Base-by-base conservation (phyloP, 257 asterid species). In the Fraxinus cuspidata region DNA sequence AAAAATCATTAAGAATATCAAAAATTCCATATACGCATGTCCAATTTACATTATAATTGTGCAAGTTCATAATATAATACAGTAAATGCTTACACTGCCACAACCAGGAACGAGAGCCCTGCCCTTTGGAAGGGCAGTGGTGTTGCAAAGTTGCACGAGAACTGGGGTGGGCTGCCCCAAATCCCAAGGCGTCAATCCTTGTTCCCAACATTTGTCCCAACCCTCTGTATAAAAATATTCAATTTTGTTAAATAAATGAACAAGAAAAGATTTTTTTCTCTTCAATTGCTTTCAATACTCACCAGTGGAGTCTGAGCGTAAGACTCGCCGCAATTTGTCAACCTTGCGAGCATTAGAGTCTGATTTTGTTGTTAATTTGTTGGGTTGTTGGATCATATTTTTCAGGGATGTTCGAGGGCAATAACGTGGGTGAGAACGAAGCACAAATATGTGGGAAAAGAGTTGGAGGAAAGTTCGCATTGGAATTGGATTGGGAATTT, bases 161-260 rank as follows among this genome's bases (percentile, higher is more conserved):
- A 89, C 84, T 16, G 97, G 98, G 35, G 97, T 88, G 79, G 96
- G 95, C 72, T 74, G 77, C 82, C 97, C 96, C 86, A 93, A 87
- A 85, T 93, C 96, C 98, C 98, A 93, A 28, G 98, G 97, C 64
- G 96, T 93, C 84, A 93, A 25, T 70, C 87, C 95, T 81, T 88
- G 81, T 82, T 88, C 88, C 95, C 94, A 93, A 82, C 94, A 92
- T 74, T 85, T 86, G 38, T 92, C 94, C 97, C 98, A 94, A 34
- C 92, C 92, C 60, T 81, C 98, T 86, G 82, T 69, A 85, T 27
- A 63, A 51, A 56, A 66, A 51, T 70, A 58, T 7, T 66, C 2
- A 23, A 37, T 8, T 2, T 0, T 53, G 34, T 74, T 44, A 13
- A 32, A 37, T 5, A 27, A 64, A 25, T 27, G 53, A 68, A 70